Evolutionary conservation across 2,329 filamentous ascomycete species (phyloP), one percentile per base, ranked within the genome.

Genomic region (Fusarium irregulare): DNA sequence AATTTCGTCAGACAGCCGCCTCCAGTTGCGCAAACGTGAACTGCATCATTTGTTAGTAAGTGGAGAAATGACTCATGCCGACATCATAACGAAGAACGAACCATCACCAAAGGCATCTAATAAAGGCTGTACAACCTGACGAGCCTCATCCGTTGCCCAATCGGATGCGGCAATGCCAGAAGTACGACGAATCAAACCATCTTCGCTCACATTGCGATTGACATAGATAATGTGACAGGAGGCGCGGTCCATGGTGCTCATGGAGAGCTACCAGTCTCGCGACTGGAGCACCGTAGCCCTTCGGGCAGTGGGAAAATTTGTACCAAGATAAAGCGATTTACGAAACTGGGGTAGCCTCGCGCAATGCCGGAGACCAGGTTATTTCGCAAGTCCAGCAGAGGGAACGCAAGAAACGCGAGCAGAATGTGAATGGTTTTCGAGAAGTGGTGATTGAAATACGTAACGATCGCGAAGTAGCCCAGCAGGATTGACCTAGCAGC

Each of bases 191-290:
- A 87, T 77, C 53, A 83, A 75, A 60, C 84, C 80, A 73, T 87
- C 83, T 64, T 83, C 78, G 71, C 79, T 80, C 66, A 87, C 83
- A 65, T 82, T 80, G 74, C 85, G 85, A 79, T 88, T 86, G 73
- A 89, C 86, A 72, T 89, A 89, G 67, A 89, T 86, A 71, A 89
- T 83, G 77, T 88, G 86, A 77, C 86, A 88, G 63, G 81, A 80
- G 75, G 84, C 82, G 76, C 82, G 83, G 78, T 89, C 87, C 87
- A 89, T 89, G 77, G 79, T 84, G 81, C 81, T 80, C 81, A 82
- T 79, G 77, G 81, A 79, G 81, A 83, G 85, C 85, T 85, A 83
- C 86, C 85, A 88, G 86, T 86, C 87, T 84, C 80, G 78, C 83
- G 86, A 88, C 86, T 82, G 86, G 85, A 85, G 83, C 85, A 83